Conservation (phyloP, 2,329 filamentous ascomycete genomes). For the Arthrinium puccinioides region DNA sequence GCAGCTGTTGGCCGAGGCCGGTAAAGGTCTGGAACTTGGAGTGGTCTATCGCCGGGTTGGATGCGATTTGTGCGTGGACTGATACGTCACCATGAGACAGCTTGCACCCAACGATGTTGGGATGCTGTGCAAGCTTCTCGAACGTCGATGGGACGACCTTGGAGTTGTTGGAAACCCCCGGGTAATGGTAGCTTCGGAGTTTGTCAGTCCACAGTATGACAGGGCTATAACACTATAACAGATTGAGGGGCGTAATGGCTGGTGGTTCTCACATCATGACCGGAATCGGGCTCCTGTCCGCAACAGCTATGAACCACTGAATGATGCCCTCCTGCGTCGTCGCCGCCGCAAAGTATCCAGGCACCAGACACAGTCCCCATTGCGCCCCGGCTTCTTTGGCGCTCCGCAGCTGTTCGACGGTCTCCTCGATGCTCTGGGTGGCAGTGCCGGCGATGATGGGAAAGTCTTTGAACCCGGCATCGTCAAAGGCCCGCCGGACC, state of each 20-base stretch:
- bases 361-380: constrained; percentile 52
- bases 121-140: constrained; percentile 48
- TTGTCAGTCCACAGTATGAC: neutral
- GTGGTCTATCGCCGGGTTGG: constrained; percentile 52
- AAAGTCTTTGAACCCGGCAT: constrained; percentile 48
- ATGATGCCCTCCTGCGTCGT: constrained; percentile 48
- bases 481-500: constrained; percentile 45
- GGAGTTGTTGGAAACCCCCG: constrained; percentile 60
- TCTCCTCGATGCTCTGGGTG: constrained; percentile 55
- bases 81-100: constrained; percentile 62
- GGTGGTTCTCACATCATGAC: constrained; percentile 45
- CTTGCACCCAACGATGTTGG: constrained; percentile 64
- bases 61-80: constrained; percentile 54
- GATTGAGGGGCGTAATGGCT: neutral
- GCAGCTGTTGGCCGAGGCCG: constrained; percentile 58
- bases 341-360: constrained; percentile 51
- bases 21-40: constrained; percentile 53
- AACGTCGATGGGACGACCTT: constrained; percentile 51
- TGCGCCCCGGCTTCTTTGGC: constrained; percentile 50
- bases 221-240: neutral
- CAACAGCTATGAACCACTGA: constrained; percentile 51
- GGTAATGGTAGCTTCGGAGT: constrained; percentile 51
- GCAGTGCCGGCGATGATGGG: constrained; percentile 54
- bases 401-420: constrained; percentile 47
- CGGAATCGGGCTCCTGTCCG: constrained; percentile 48